These are phyloP conservation scores for Elsinoe australis DNA, from an alignment of 2,329 filamentous ascomycete species.

Conservation along the genomic window DNA sequence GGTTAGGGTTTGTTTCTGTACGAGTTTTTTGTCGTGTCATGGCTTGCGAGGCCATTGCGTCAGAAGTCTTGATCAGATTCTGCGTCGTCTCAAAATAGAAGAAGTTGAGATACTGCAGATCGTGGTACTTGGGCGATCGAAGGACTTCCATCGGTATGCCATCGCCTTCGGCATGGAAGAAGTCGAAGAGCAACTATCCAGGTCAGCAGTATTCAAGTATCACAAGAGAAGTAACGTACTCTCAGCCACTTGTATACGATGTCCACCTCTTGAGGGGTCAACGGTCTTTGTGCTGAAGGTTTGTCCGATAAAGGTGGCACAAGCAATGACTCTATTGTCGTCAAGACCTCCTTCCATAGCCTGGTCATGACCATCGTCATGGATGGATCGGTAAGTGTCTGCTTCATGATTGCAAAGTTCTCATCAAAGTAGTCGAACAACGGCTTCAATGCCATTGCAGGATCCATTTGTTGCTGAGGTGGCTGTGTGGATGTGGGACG, in stretches of 20 bases:
- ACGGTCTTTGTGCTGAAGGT: slow-evolving; percentile 72
- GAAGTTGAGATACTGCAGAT: slow-evolving; percentile 92
- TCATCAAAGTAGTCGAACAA: slow-evolving; percentile 94
- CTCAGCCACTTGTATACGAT: slow-evolving; percentile 93
- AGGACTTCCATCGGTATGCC: slow-evolving; percentile 86
- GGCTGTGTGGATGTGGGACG: slow-evolving; percentile 24
- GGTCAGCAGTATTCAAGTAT: neutral
- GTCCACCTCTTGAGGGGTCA: slow-evolving; percentile 82
- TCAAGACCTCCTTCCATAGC: slow-evolving; percentile 93
- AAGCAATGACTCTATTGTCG: slow-evolving; percentile 80
- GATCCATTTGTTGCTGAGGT: slow-evolving; percentile 49
- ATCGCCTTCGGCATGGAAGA: slow-evolving; percentile 91
- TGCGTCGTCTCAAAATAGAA: slow-evolving; percentile 95
- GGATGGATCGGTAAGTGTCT: slow-evolving; percentile 86
- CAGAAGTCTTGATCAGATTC: slow-evolving; percentile 86
- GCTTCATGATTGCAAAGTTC: slow-evolving; percentile 98
- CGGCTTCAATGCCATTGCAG: slow-evolving; percentile 73
- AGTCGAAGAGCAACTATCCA: slow-evolving; percentile 64
- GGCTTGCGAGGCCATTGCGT: slow-evolving; percentile 86
- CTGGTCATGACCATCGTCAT: slow-evolving; percentile 98
- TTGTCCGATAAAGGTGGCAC: slow-evolving; percentile 95
- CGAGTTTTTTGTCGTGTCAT: slow-evolving; percentile 61
- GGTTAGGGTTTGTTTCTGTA: slow-evolving; percentile 47
- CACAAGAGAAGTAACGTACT: slow-evolving; percentile 24
- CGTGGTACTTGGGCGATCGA: slow-evolving; percentile 96